Evolutionary conservation across 2,329 filamentous ascomycete species (phyloP).

Genomic region (Aspergillus sclerotialis): DNA sequence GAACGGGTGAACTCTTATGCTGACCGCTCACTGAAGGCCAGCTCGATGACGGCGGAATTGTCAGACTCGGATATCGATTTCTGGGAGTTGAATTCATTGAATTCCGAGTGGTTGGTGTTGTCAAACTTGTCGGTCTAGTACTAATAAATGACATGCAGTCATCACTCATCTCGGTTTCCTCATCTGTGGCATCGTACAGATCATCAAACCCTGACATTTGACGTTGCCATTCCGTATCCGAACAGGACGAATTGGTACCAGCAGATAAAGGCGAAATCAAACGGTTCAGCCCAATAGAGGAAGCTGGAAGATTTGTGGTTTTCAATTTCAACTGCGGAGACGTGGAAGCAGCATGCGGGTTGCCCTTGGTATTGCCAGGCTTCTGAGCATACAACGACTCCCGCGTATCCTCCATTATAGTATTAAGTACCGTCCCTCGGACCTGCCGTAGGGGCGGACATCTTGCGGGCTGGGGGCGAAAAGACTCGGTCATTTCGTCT

Average conservation of each 20-base stretch:
- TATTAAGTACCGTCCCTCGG: conserved; percentile 55
- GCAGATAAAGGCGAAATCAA: conserved; percentile 27
- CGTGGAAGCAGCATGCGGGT: background rate
- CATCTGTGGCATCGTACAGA: conserved; percentile 78
- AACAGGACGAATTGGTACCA: conserved; percentile 25
- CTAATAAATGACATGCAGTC: conserved; percentile 43
- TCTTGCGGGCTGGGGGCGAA: conserved; percentile 46
- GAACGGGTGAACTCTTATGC: conserved; percentile 41
- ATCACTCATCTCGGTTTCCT: conserved; percentile 55
- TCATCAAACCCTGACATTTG: conserved; percentile 74
- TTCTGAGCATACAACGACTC: conserved; percentile 20
- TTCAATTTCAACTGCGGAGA: conserved; percentile 28
- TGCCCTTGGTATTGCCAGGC: conserved; percentile 4
- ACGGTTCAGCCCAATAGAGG: conserved; percentile 16
- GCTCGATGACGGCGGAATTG: conserved; percentile 52
- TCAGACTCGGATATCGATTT: conserved; percentile 50
- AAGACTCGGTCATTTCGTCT: conserved; percentile 40
- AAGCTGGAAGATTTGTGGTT: conserved; percentile 21
- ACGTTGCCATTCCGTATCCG: conserved; percentile 56
- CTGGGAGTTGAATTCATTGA: conserved; percentile 32
- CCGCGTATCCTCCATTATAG: conserved; percentile 52
- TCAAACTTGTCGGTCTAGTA: conserved; percentile 43
- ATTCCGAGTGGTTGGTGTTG: conserved; percentile 33
- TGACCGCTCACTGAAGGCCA: conserved; percentile 53
- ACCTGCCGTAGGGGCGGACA: conserved; percentile 50